phyloP scores from a whole-genome alignment of 208 protist species.

The Leishmania aethiopica region DNA sequence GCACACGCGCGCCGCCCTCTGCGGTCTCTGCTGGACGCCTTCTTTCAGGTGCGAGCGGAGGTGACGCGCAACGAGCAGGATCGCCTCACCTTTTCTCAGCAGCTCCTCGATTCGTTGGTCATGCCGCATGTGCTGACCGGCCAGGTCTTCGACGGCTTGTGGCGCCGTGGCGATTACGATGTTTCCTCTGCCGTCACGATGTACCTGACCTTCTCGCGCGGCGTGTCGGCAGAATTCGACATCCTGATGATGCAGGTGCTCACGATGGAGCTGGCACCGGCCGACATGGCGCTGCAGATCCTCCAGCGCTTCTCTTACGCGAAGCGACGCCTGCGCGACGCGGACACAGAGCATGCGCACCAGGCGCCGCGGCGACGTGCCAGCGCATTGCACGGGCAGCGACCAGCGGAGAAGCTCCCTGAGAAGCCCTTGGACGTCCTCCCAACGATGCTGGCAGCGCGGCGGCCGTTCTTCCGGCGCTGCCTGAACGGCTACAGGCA shows the following conservation, averaged over 20 bases:
- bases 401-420: background rate
- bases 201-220: conserved; percentile 37
- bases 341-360: background rate
- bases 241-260: conserved; percentile 70
- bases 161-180: conserved; percentile 54
- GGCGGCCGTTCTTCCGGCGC: conserved; percentile 3
- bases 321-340: background rate
- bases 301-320: conserved; percentile 73
- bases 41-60: conserved; percentile 22
- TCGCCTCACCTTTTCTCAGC: conserved; percentile 28
- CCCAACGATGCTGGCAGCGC: background rate
- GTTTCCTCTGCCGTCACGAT: conserved; percentile 28
- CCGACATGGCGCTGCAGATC: conserved; percentile 57
- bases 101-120: conserved; percentile 66
- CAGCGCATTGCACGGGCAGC: conserved; percentile 5
- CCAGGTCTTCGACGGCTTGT: conserved; percentile 60
- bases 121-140: conserved; percentile 77
- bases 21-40: conserved; percentile 30
- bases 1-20: conserved; percentile 17
- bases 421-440: background rate
- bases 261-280: conserved; percentile 47
- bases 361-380: background rate
- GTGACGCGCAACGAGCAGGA: conserved; percentile 16
- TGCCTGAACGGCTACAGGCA: conserved; percentile 26
- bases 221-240: conserved; percentile 41